Evolutionary conservation across 176 grass and related monocot genomes (phyloP), one percentile per base, ranked within the genome.

Genomic region (Oryza rufipogon): DNA sequence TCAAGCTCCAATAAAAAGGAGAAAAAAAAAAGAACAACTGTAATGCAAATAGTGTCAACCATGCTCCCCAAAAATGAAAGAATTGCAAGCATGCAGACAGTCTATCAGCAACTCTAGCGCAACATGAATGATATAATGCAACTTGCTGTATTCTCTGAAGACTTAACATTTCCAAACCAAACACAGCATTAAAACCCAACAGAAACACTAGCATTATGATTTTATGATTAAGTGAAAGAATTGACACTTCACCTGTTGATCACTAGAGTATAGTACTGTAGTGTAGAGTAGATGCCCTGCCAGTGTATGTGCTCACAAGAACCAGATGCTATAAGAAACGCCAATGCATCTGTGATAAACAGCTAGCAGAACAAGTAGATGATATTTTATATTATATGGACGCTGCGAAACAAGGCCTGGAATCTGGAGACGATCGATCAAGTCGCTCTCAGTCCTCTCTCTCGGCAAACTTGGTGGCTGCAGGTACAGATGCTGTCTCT

Each of bases 301-400:
- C 54, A 8, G 54, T 9, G 9, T 23, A 10, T 13, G 22, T 46
- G 71, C 44, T 16, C 22, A 26, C 44, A 2, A 26, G 58, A 63
- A 63, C 58, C 58, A 63, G 58, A 63, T 63, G 58, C 58, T 63
- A 32, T 63, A 32, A 23, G n/a, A 63, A 44, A 26, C 8, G 38
- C 6, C 38, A 32, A 74, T 17, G 71, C 14, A 45, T 42, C n/a
- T 14, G 8, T 77, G 22, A 65, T 16, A 22, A 64, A 42, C 75
- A 64, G 9, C 12, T 26, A 58, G 36, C 3, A 64, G 13, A 42
- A 8, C 10, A 46, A 32, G 73, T 5, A 44, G 7, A 44, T 9
- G 77, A 80, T 68, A 67, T 80, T 80, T 34, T 32, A 30, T 30
- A 30, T 5, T 36, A 36, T 36, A 80, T 68, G 12, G 39, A 79